These are phyloP conservation scores for Corchorus olitorius DNA, from an alignment of 345 rosid species.

Conservation along the genomic window DNA sequence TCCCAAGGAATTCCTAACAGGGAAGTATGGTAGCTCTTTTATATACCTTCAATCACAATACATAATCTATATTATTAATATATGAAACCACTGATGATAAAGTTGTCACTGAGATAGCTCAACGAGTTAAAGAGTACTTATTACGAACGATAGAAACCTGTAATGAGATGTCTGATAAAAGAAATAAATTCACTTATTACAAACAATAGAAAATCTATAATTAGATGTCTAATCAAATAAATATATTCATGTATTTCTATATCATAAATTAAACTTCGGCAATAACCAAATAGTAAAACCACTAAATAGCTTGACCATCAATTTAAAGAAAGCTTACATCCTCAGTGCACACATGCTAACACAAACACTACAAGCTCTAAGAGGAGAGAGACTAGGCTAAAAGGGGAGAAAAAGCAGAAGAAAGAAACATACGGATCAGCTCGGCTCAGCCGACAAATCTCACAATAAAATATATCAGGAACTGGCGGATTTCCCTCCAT, in stretches of 20 bases:
- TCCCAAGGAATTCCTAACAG: neutral
- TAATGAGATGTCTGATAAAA: neutral
- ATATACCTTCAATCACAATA: neutral
- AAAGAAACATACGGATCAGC: slow-evolving; percentile 89
- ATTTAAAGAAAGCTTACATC: neutral
- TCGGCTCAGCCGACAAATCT: slow-evolving; percentile 82
- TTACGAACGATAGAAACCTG: neutral
- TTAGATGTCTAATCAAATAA: neutral
- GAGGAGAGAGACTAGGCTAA: neutral
- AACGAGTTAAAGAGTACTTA: neutral
- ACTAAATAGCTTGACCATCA: neutral
- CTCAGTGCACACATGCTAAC: neutral
- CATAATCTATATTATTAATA: neutral
- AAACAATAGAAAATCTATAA: neutral
- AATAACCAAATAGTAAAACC: neutral
- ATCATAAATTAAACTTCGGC: neutral
- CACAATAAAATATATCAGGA: slow-evolving; percentile 85
- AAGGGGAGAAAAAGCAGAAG: neutral
- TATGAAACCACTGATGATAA: neutral
- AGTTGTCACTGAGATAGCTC: neutral
- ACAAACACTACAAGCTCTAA: neutral
- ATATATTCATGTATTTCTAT: neutral
- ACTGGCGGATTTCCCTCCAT: slow-evolving; percentile 58
- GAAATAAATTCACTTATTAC: neutral
- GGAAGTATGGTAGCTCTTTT: neutral